phyloP scores from a whole-genome alignment of 306 rosid genomes.

The Pyrus bretschneideri region DNA sequence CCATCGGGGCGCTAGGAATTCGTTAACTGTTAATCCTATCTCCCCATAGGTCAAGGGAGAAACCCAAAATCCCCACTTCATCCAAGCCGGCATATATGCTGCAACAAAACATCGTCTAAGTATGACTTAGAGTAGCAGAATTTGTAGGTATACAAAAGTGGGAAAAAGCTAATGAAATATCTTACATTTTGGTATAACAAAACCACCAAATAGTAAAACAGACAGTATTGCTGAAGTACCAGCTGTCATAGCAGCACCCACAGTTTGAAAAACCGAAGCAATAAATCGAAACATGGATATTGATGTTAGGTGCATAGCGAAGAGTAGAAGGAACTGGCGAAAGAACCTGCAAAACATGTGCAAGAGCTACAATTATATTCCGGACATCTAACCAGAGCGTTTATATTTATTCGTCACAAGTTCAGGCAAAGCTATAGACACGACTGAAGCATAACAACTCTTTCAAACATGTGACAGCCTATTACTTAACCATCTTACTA shows the following conservation, averaged over 20 bases:
- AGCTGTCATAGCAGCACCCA: slow-evolving; percentile 18
- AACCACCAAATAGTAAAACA: slow-evolving; percentile 26
- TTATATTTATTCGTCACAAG: too few species aligned
- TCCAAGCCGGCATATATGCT: slow-evolving; percentile 37
- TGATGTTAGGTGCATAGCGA: slow-evolving; percentile 18
- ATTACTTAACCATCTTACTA: background rate
- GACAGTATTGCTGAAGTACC: slow-evolving; percentile 14
- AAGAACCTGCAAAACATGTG: slow-evolving; percentile 26
- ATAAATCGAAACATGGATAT: slow-evolving; percentile 32
- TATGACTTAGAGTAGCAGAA: background rate
- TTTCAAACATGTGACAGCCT: too few species aligned
- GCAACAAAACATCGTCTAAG: slow-evolving; percentile 1
- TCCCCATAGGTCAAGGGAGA: slow-evolving; percentile 33
- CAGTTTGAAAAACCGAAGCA: slow-evolving; percentile 23
- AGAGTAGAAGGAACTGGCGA: slow-evolving; percentile 27
- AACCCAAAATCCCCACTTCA: slow-evolving; percentile 30
- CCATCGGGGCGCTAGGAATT: slow-evolving; percentile 28
- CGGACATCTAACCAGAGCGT: background rate
- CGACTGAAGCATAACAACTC: background rate
- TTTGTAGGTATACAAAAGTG: background rate
- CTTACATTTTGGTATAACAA: slow-evolving; percentile 24
- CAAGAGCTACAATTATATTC: background rate
- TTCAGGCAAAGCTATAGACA: background rate
- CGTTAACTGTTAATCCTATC: slow-evolving; percentile 26
- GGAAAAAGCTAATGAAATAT: background rate